These are phyloP conservation scores for Penicillium riverlandense DNA, from an alignment of 495 filamentous ascomycete species.

Conservation along the genomic window DNA sequence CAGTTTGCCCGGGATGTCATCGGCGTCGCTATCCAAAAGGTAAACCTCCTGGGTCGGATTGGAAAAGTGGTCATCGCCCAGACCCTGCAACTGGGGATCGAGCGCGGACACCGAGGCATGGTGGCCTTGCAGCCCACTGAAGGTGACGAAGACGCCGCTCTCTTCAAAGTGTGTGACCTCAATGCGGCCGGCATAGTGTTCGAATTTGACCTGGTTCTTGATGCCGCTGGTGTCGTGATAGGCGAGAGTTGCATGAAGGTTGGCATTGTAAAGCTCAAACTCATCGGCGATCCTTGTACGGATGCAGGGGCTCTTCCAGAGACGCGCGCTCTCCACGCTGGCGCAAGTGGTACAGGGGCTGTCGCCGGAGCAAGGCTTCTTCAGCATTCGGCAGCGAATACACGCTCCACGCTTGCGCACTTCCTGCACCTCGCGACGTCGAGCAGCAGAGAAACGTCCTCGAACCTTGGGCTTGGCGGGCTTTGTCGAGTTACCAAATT, in stretches of 20 bases:
- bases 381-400: constrained; percentile 77
- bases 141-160: constrained; percentile 42
- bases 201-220: constrained; percentile 48
- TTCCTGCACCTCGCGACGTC: constrained; percentile 73
- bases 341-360: constrained; percentile 76
- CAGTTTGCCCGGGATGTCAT: constrained; percentile 59
- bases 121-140: constrained; percentile 43
- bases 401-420: constrained; percentile 77
- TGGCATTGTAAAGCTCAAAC: constrained; percentile 64
- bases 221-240: constrained; percentile 56
- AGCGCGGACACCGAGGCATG: constrained; percentile 38
- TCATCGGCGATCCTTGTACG: constrained; percentile 68
- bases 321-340: constrained; percentile 66
- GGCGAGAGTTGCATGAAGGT: constrained; percentile 60
- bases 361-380: constrained; percentile 77
- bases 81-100: constrained; percentile 46
- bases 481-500: constrained; percentile 47
- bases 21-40: constrained; percentile 58
- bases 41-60: constrained; percentile 38
- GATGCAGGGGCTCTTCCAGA: constrained; percentile 77
- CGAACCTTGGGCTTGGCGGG: constrained; percentile 51
- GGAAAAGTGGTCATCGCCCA: constrained; percentile 38
- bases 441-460: constrained; percentile 57
- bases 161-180: constrained; percentile 65
- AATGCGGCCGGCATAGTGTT: constrained; percentile 51